These are phyloP conservation scores for Cyphellophora europaea DNA, from an alignment of 2,329 filamentous ascomycete genomes.

Conservation along the genomic window DNA sequence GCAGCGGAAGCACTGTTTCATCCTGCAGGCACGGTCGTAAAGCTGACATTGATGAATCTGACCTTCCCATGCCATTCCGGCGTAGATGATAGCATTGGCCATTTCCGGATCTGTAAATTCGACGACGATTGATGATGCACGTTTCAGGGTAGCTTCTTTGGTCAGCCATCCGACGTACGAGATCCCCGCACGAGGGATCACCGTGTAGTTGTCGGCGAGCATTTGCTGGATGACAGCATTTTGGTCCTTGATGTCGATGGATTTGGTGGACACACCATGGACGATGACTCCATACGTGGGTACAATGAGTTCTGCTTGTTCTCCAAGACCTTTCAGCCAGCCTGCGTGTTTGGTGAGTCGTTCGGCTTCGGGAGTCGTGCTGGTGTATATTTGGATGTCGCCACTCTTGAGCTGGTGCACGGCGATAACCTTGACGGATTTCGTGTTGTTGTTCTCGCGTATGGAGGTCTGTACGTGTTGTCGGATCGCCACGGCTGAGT, in stretches of 20 bases:
- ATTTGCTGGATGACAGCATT: conserved; percentile 19
- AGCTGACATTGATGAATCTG: no score
- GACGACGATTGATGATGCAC: conserved; percentile 5
- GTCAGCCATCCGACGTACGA: conserved; percentile 18
- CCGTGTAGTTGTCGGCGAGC: conserved; percentile 20
- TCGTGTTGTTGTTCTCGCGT: conserved; percentile 1
- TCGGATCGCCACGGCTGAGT: neutral
- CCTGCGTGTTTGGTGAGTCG: conserved; percentile 1
- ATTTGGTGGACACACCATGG: conserved; percentile 19
- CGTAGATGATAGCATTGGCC: no score
- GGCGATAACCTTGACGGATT: conserved; percentile 4
- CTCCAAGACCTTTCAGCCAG: conserved; percentile 16
- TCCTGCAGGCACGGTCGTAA: no score
- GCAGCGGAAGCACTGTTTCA: no score
- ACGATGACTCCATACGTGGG: conserved; percentile 20
- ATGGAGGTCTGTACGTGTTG: conserved; percentile 1
- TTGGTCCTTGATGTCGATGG: conserved; percentile 21
- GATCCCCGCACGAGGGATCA: conserved; percentile 19
- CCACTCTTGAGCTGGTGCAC: conserved; percentile 7
- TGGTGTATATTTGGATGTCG: conserved; percentile 3
- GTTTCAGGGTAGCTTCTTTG: conserved; percentile 4
- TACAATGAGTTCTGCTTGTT: conserved; percentile 8
- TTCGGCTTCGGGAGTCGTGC: conserved; percentile 1
- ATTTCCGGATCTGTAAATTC: no score
- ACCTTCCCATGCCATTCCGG: no score